phyloP scores from a whole-genome alignment of 805 yeast species.

The Yarrowia sp. region DNA sequence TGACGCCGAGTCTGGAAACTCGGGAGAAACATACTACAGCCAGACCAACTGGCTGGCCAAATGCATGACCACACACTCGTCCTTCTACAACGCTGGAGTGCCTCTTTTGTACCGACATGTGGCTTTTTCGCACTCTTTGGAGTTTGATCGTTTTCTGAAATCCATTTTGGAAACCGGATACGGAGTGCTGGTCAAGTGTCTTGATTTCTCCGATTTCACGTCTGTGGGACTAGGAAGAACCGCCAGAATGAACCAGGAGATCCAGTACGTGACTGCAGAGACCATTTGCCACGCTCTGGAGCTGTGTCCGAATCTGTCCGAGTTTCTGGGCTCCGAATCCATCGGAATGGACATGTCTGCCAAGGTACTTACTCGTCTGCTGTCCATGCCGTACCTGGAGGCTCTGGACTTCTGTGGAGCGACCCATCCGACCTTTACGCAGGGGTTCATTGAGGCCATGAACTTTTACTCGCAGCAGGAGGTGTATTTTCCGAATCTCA shows the following conservation, averaged over 20 bases:
- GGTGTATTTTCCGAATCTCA: slow-evolving; percentile 33
- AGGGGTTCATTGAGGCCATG: slow-evolving; percentile 27
- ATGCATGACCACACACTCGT: slow-evolving; percentile 33
- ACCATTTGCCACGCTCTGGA: slow-evolving; percentile 64
- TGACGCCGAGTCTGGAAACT: slow-evolving; percentile 8
- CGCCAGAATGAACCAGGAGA: slow-evolving; percentile 83
- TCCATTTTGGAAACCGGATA: slow-evolving; percentile 51
- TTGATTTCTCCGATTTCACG: slow-evolving; percentile 86
- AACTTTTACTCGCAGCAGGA: slow-evolving; percentile 24
- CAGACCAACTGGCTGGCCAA: slow-evolving; percentile 28
- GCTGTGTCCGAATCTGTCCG: slow-evolving; percentile 61
- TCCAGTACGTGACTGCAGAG: slow-evolving; percentile 78
- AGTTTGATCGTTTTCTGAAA: slow-evolving; percentile 66
- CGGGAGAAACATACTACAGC: slow-evolving; percentile 27
- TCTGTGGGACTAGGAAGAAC: slow-evolving; percentile 88
- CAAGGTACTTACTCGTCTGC: slow-evolving; percentile 52
- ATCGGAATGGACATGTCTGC: slow-evolving; percentile 76
- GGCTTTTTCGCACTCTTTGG: slow-evolving; percentile 69
- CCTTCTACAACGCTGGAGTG: slow-evolving; percentile 38
- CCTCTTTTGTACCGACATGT: slow-evolving; percentile 41
- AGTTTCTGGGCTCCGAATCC: slow-evolving; percentile 79
- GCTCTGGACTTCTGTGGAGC: slow-evolving; percentile 89
- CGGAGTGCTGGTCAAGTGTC: slow-evolving; percentile 55
- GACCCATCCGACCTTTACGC: slow-evolving; percentile 43
- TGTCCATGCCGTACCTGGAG: slow-evolving; percentile 56